These are phyloP conservation scores for Trametes cubensis DNA, from an alignment of 768 basidiomycete species.

Conservation along the genomic window DNA sequence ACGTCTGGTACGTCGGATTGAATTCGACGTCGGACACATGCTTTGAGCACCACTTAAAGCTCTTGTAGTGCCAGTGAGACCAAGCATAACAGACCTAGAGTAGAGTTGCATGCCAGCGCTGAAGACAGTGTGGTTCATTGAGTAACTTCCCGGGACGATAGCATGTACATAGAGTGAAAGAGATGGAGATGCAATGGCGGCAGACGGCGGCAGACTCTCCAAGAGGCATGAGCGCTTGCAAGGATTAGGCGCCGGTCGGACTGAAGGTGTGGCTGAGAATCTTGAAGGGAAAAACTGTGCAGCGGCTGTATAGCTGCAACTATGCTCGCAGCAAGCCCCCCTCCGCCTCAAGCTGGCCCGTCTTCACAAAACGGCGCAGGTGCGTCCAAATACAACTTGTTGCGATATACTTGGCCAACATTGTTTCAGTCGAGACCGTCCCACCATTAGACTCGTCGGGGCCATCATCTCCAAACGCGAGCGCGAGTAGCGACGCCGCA, in stretches of 20 bases:
- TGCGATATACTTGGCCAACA: conserved; percentile 2
- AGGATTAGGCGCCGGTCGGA: conserved; percentile 5
- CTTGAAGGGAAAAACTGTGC: conserved; percentile 35
- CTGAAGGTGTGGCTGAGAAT: conserved; percentile 35
- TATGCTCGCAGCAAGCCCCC: conserved; percentile 28
- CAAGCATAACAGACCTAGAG: too few relatives aligned
- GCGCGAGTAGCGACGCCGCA: conserved; percentile 48
- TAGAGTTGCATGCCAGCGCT: too few relatives aligned
- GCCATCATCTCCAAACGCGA: conserved; percentile 26
- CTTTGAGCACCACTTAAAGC: too few relatives aligned
- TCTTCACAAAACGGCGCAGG: conserved; percentile 22
- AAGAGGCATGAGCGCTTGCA: too few relatives aligned
- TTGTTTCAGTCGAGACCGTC: conserved; percentile 1
- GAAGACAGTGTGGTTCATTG: too few relatives aligned
- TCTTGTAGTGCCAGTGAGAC: too few relatives aligned
- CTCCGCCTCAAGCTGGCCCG: conserved; percentile 15
- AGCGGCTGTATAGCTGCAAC: conserved; percentile 36
- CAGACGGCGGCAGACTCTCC: too few relatives aligned
- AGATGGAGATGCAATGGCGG: not conserved
- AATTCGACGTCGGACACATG: too few relatives aligned
- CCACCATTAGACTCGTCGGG: not conserved
- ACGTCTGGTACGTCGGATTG: too few relatives aligned
- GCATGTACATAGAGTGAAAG: too few relatives aligned
- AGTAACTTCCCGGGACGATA: too few relatives aligned
- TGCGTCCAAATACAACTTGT: conserved; percentile 12